Evolutionary conservation across 2,329 filamentous ascomycete genomes (phyloP).

Genomic region (Botrytis deweyae): DNA sequence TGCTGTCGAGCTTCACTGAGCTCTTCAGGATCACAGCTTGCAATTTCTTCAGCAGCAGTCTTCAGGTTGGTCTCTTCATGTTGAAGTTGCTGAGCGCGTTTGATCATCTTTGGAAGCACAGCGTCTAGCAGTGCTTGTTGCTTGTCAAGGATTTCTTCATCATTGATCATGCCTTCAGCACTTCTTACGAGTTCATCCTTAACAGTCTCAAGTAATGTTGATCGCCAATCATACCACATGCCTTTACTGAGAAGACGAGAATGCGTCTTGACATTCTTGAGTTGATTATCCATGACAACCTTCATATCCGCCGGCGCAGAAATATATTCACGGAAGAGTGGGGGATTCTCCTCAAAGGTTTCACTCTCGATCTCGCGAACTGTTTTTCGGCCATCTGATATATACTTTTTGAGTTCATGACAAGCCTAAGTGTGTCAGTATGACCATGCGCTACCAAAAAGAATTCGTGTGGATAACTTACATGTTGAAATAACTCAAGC

Average conservation of each 20-base stretch:
- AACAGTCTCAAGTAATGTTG: conserved; percentile 81
- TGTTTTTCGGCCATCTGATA: conserved; percentile 85
- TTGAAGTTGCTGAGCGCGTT: conserved; percentile 61
- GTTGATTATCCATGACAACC: conserved; percentile 88
- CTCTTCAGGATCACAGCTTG: conserved; percentile 77
- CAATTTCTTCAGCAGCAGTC: conserved; percentile 69
- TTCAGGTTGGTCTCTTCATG: conserved; percentile 67
- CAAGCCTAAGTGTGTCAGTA: conserved; percentile 60
- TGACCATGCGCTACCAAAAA: neutral
- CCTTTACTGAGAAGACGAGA: conserved; percentile 88
- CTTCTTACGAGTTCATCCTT: conserved; percentile 78
- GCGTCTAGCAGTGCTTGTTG: conserved; percentile 68
- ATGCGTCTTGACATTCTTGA: conserved; percentile 95
- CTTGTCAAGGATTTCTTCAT: conserved; percentile 64
- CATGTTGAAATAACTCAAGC: conserved; percentile 91
- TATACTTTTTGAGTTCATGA: conserved; percentile 94
- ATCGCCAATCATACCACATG: conserved; percentile 98
- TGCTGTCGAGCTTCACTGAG: conserved; percentile 70
- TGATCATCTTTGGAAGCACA: conserved; percentile 63
- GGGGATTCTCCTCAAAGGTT: conserved; percentile 85
- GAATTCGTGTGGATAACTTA: conserved; percentile 43
- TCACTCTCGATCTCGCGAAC: conserved; percentile 89
- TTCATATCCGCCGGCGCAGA: conserved; percentile 81
- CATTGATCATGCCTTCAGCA: conserved; percentile 70
- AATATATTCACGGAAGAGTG: conserved; percentile 88